Conservation (phyloP, 2,329 filamentous ascomycete species). For the Trichoderma asperellum region DNA sequence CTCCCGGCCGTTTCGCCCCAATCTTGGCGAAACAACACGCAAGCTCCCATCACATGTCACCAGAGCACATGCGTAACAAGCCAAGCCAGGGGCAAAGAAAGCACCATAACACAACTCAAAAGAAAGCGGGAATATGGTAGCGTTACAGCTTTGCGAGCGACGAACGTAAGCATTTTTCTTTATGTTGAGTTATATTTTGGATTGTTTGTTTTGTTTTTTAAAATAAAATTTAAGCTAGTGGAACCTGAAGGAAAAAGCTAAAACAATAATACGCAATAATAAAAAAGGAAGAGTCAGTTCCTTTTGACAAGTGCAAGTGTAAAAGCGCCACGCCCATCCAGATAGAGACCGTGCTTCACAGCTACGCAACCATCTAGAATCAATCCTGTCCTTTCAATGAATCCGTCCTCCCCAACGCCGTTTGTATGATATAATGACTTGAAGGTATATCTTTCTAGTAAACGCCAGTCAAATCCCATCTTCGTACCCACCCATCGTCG, state of each 20-base stretch:
- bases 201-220: not conserved
- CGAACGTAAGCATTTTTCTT: not conserved
- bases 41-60: constrained; percentile 1
- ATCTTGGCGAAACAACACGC: not conserved
- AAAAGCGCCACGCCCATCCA: constrained; percentile 1
- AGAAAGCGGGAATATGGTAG: not conserved
- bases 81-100: not conserved
- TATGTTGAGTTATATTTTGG: not conserved
- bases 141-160: not conserved
- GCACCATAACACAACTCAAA: no score
- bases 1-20: not conserved
- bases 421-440: constrained; percentile 32
- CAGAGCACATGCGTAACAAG: not conserved
- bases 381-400: not conserved
- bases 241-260: not conserved
- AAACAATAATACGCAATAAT: no score
- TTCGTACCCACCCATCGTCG: constrained; percentile 23
- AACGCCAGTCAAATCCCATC: constrained; percentile 33
- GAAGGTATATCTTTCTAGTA: constrained; percentile 30
- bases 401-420: constrained; percentile 34
- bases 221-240: not conserved
- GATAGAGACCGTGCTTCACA: constrained; percentile 8
- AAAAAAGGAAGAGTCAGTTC: not conserved
- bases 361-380: constrained; percentile 19
- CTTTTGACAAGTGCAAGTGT: not conserved